Evolutionary conservation across 2,329 filamentous ascomycete species (phyloP).

Genomic region (Mycosphaerelloides madeirae): DNA sequence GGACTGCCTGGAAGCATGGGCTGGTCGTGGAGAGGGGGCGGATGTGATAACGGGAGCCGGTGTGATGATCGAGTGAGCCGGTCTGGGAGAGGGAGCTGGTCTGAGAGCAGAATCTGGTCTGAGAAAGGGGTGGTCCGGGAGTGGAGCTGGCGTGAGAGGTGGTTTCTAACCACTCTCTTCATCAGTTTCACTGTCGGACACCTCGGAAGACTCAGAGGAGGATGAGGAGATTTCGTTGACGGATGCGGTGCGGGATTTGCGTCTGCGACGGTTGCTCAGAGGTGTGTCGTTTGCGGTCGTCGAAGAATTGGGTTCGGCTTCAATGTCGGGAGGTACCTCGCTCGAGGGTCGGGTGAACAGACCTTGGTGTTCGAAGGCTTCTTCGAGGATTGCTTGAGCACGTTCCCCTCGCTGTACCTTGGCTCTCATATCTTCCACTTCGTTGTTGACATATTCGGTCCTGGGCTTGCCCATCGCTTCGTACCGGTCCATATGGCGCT

Average conservation of each 20-base stretch:
- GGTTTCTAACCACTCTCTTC: slow-evolving; percentile 8
- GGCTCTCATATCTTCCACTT: slow-evolving; percentile 30
- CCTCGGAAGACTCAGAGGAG: slow-evolving; percentile 22
- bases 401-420: slow-evolving; percentile 27
- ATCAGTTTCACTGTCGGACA: slow-evolving; percentile 7
- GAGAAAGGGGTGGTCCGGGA: too few relatives aligned
- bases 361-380: background rate
- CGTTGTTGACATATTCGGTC: slow-evolving; percentile 33
- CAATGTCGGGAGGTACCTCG: background rate
- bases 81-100: too few relatives aligned
- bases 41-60: too few relatives aligned
- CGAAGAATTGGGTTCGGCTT: background rate
- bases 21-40: too few relatives aligned
- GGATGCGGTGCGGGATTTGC: slow-evolving; percentile 32
- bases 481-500: slow-evolving; percentile 28
- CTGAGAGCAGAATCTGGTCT: too few relatives aligned
- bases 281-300: background rate
- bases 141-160: background rate
- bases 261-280: slow-evolving; percentile 14
- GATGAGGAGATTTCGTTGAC: slow-evolving; percentile 9
- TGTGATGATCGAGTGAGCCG: too few relatives aligned
- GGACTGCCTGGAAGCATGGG: too few relatives aligned
- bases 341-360: background rate
- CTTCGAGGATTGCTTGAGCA: slow-evolving; percentile 19
- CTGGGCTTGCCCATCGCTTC: slow-evolving; percentile 23